Base-by-base conservation (phyloP, 441 rosid genomes). In the Capsella rubella region DNA sequence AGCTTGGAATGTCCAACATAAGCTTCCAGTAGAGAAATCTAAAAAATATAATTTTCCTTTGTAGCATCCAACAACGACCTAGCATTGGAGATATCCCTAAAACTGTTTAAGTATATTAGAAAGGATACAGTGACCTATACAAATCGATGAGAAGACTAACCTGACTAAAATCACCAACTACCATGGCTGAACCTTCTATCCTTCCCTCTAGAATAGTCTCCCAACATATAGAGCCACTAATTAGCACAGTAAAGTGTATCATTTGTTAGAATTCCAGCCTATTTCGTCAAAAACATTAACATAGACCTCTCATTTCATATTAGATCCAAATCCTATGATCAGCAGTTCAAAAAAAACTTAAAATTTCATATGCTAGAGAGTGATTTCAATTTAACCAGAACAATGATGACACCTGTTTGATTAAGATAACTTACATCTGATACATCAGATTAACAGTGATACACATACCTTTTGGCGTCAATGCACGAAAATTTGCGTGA, bases 31-130 rank as follows among this genome's bases (percentile, higher is more conserved):
- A 57, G 75, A 75, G 80, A 85, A 85, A 72, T 95, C 89, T 69
- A 95, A 82, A 80, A 95, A 90, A 78, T 95, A 92, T 64, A 95
- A 74, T 64, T 86, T 87, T 74, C 97, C 97, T 68, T 76, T 78
- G 71, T 95, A 92, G 89, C 98, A 92, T 74, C 99, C 99, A 72
- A 95, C 85, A 37, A 89, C 95, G 62, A 95, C 91, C 99, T 90
- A 83, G 63, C 52, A 53, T 67, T 40, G 61, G 21, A 74, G 73
- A 68, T 43, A 14, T 64, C 56, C 55, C 53, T 53, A 60, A 40
- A 71, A 21, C 18, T 63, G 56, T 27, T 56, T 57, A 58, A 62
- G 51, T 60, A 51, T 34, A 28, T 56, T 25, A 62, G 65, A 67
- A 76, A 32, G 37, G 64, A 75, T 69, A 83, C 16, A 64, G n/a